Conservation (phyloP, 306 rosid genomes). For the Senna siamea region DNA sequence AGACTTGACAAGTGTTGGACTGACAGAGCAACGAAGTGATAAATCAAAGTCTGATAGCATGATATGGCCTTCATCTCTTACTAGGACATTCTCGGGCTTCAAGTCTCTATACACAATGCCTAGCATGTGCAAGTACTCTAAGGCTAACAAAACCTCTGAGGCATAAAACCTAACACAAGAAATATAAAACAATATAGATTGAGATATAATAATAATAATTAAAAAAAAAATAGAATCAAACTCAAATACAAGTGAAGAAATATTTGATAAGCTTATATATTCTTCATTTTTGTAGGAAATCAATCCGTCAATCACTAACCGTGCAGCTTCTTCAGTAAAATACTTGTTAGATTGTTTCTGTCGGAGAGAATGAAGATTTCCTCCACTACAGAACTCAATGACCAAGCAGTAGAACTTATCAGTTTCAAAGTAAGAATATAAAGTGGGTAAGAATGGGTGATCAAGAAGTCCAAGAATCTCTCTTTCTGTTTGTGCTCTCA, state of each 20-base stretch:
- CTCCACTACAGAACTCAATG: conserved; percentile 92
- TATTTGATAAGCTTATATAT: too few relatives aligned
- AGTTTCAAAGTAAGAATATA: conserved; percentile 77
- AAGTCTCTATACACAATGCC: conserved; percentile 91
- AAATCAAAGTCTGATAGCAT: conserved; percentile 94
- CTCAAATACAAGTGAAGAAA: too few relatives aligned
- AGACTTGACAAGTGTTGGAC: conserved; percentile 82
- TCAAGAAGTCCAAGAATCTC: conserved; percentile 95
- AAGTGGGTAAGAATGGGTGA: conserved; percentile 88
- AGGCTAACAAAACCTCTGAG: conserved; percentile 76
- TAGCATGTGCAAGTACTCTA: conserved; percentile 94
- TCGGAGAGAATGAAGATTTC: conserved; percentile 87
- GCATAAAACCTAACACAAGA: conserved; percentile 71
- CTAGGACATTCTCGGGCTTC: conserved; percentile 90
- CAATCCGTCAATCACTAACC: conserved; percentile 54
- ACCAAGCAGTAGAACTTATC: conserved; percentile 83
- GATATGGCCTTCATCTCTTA: conserved; percentile 88
- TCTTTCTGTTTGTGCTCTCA: conserved; percentile 84
- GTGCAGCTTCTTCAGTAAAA: conserved; percentile 88
- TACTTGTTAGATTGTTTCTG: conserved; percentile 86
- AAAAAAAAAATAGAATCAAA: too few relatives aligned
- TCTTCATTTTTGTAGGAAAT: too few relatives aligned
- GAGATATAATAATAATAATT: too few relatives aligned
- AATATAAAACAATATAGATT: conserved; percentile 13
- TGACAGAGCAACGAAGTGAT: conserved; percentile 87